These are phyloP conservation scores for Xylaria longipes DNA, from an alignment of 495 filamentous ascomycete species.

Conservation along the genomic window DNA sequence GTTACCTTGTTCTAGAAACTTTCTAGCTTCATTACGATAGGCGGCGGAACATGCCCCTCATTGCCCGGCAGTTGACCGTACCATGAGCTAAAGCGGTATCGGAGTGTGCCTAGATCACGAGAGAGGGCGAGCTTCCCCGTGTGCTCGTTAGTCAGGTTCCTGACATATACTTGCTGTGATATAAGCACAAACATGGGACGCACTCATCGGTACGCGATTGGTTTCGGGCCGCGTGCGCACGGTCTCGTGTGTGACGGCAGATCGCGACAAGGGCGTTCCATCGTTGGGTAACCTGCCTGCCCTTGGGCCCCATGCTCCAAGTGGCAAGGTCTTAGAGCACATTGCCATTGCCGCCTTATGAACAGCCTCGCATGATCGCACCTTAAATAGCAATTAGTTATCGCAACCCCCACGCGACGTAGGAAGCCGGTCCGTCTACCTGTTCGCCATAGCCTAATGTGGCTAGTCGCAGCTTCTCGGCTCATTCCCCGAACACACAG, in stretches of 20 bases:
- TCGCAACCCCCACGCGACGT: slow-evolving; percentile 12
- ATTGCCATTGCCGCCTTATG: not conserved
- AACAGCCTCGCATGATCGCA: not conserved
- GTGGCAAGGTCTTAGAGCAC: not conserved
- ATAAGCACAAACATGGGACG: slow-evolving; percentile 6
- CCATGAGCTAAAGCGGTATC: not conserved
- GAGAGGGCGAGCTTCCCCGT: not conserved
- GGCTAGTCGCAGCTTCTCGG: slow-evolving; percentile 18
- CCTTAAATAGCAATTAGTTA: not conserved
- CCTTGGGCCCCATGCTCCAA: slow-evolving; percentile 2
- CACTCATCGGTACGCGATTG: slow-evolving; percentile 1
- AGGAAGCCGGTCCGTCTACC: slow-evolving; percentile 7
- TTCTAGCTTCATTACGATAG: not conserved
- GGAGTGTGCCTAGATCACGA: not conserved
- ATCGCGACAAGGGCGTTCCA: slow-evolving; percentile 18
- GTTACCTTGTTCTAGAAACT: slow-evolving; percentile 22
- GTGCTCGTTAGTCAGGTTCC: not conserved
- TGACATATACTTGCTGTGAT: slow-evolving; percentile 16
- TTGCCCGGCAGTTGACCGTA: not conserved
- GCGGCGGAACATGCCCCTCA: not conserved
- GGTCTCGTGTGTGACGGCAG: slow-evolving; percentile 18
- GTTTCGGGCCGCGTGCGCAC: slow-evolving; percentile 22
- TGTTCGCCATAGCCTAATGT: not conserved
- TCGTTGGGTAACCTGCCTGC: slow-evolving; percentile 10
- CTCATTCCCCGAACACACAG: slow-evolving; percentile 22